phyloP scores from a whole-genome alignment of 2,329 filamentous ascomycete genomes.

The Phaeoacremonium minimum region DNA sequence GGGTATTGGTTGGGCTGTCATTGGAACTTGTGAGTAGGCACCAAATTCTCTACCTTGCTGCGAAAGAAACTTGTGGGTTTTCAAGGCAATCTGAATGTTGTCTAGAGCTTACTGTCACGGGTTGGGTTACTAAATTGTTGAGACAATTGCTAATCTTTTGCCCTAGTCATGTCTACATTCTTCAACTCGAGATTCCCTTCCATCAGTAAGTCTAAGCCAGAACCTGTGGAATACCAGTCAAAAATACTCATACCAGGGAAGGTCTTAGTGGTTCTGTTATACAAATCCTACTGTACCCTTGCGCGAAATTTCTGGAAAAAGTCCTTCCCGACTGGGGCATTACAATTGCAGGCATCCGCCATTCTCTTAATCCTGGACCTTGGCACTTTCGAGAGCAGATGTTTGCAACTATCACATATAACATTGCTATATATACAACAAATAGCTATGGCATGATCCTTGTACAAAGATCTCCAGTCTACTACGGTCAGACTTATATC shows the following conservation, averaged over 20 bases:
- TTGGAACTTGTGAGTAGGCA: no score
- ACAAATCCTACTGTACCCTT: slow-evolving; percentile 42
- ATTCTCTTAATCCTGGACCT: slow-evolving; percentile 33
- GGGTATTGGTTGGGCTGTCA: slow-evolving; percentile 31
- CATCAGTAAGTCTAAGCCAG: slow-evolving; percentile 20
- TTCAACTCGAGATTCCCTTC: slow-evolving; percentile 34
- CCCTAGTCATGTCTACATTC: slow-evolving; percentile 33
- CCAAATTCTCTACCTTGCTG: no score
- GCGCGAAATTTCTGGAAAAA: slow-evolving; percentile 36
- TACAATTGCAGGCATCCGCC: slow-evolving; percentile 30
- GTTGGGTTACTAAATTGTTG: no score
- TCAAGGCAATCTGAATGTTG: no score
- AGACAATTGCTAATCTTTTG: no score
- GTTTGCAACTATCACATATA: slow-evolving; percentile 33
- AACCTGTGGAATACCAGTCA: no score
- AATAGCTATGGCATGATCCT: slow-evolving; percentile 29
- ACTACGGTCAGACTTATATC: slow-evolving; percentile 33
- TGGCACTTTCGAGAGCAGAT: slow-evolving; percentile 39
- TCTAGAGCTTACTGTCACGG: no score
- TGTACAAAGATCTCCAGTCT: slow-evolving; percentile 28
- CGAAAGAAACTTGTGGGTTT: no score
- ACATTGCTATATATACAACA: slow-evolving; percentile 27
- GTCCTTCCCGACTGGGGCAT: slow-evolving; percentile 40
- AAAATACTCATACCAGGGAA: slow-evolving; percentile 3
- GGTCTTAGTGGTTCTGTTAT: slow-evolving; percentile 28